These are phyloP conservation scores for Phytophthora constricta DNA, from an alignment of 352 stramenopile species.

Conservation along the genomic window DNA sequence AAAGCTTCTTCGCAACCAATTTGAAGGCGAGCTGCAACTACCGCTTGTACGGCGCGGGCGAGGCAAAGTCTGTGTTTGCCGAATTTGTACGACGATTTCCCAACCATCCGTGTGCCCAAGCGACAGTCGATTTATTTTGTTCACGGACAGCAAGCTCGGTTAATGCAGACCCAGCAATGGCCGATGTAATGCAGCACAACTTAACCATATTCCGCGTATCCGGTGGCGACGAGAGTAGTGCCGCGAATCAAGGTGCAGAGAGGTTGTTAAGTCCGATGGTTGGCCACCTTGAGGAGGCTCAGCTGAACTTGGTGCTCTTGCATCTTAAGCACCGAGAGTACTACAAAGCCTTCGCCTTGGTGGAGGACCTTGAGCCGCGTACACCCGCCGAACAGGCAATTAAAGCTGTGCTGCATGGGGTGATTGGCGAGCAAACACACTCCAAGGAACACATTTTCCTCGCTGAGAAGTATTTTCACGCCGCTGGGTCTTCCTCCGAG, in stretches of 20 bases:
- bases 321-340: constrained; percentile 58
- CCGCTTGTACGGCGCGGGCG: constrained; percentile 56
- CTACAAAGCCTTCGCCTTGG: constrained; percentile 55
- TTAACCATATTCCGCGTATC: constrained; percentile 52
- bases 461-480: constrained; percentile 73
- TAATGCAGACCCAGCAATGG: constrained; percentile 21
- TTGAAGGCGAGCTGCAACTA: constrained; percentile 73
- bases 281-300: constrained; percentile 51
- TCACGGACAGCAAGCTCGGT: not conserved
- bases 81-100: constrained; percentile 65
- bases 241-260: constrained; percentile 17
- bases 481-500: constrained; percentile 49
- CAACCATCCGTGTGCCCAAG: constrained; percentile 36
- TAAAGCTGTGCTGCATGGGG: constrained; percentile 67
- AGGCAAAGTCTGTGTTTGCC: constrained; percentile 86
- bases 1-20: constrained; percentile 78
- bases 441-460: constrained; percentile 79
- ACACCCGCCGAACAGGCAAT: constrained; percentile 52
- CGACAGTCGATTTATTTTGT: not conserved
- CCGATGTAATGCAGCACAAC: constrained; percentile 63
- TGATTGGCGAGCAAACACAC: constrained; percentile 62
- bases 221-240: constrained; percentile 8
- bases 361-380: constrained; percentile 61
- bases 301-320: constrained; percentile 62
- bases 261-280: constrained; percentile 46